Conservation (phyloP, 306 rosid genomes). For the Prunus persica region DNA sequence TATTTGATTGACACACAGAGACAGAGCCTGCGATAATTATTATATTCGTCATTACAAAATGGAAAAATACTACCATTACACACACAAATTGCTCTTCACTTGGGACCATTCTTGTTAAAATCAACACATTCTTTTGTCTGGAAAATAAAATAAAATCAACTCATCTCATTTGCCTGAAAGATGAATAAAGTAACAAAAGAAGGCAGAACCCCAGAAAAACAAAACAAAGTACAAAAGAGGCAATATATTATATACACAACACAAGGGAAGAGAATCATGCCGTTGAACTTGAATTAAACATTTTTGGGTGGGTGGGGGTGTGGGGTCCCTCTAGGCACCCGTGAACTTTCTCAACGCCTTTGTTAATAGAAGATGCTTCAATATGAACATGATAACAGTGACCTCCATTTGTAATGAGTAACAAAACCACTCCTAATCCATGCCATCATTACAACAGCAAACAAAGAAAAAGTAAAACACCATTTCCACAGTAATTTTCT, state of each 20-base stretch:
- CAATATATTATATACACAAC: no score
- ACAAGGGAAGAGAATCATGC: background rate
- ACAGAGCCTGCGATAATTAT: background rate
- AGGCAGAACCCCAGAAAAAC: background rate
- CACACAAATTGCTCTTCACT: background rate
- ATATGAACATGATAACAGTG: slow-evolving; percentile 2
- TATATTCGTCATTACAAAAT: background rate
- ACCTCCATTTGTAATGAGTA: slow-evolving; percentile 4
- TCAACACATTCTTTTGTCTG: background rate
- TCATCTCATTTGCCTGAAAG: background rate
- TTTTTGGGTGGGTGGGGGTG: background rate
- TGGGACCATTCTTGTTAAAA: background rate
- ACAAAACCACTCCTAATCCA: background rate
- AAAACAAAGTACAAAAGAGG: background rate
- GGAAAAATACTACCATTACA: background rate
- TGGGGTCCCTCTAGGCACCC: background rate
- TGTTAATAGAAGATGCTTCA: background rate
- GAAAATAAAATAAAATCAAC: background rate
- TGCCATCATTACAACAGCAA: no score
- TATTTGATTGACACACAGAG: background rate
- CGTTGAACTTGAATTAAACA: background rate
- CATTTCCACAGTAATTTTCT: no score
- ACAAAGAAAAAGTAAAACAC: no score
- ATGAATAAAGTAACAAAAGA: no score
- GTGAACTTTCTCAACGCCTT: slow-evolving; percentile 5